Conservation (phyloP, 2,329 filamentous ascomycete species). For the Ophiocordyceps unilateralis region DNA sequence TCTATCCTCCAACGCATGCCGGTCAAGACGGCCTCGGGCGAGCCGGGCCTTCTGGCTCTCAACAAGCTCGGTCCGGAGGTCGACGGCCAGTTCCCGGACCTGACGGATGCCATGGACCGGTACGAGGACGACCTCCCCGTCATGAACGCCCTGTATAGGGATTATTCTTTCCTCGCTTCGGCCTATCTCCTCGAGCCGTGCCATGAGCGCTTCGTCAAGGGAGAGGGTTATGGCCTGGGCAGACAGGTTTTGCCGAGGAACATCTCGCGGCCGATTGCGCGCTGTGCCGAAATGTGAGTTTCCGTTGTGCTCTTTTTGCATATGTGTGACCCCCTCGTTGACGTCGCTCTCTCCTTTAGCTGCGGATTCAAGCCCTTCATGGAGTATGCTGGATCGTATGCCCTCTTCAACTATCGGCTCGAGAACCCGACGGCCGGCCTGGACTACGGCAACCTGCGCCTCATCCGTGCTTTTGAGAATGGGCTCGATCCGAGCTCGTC, state of each 20-base stretch:
- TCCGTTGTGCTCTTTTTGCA: background rate
- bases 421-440: slow-evolving; percentile 38
- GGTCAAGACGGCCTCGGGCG: slow-evolving; percentile 55
- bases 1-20: slow-evolving; percentile 62
- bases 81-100: slow-evolving; percentile 55
- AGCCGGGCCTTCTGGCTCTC: slow-evolving; percentile 59
- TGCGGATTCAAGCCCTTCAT: slow-evolving; percentile 80
- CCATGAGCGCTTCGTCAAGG: slow-evolving; percentile 54
- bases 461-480: slow-evolving; percentile 81
- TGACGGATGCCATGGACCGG: slow-evolving; percentile 56
- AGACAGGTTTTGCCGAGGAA: slow-evolving; percentile 54
- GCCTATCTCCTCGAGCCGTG: slow-evolving; percentile 86
- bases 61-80: slow-evolving; percentile 62
- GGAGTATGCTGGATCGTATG: slow-evolving; percentile 61
- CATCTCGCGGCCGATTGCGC: slow-evolving; percentile 67
- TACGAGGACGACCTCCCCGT: slow-evolving; percentile 57
- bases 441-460: slow-evolving; percentile 52
- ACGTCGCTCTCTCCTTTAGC: slow-evolving; percentile 10
- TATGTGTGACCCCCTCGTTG: background rate
- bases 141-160: slow-evolving; percentile 75
- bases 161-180: slow-evolving; percentile 82
- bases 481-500: slow-evolving; percentile 76
- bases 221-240: slow-evolving; percentile 62
- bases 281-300: slow-evolving; percentile 70
- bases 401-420: slow-evolving; percentile 50